Conservation (phyloP, 2,329 filamentous ascomycete species). For the Fusarium sp. region DNA sequence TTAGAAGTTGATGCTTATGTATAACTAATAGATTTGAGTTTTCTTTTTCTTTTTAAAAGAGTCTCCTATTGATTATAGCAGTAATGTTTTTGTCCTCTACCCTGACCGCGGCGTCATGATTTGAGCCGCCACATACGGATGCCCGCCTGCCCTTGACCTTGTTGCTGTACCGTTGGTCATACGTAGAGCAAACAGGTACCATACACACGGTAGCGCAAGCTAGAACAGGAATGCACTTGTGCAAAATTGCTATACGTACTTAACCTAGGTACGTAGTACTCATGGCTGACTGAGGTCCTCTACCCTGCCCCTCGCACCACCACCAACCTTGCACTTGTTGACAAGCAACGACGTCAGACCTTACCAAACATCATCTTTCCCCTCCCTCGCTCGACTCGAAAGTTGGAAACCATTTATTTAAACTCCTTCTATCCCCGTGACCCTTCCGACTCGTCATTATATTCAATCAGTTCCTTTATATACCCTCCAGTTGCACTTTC, state of each 20-base stretch:
- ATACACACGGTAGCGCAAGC: not conserved
- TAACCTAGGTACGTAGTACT: too few relatives aligned
- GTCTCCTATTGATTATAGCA: too few relatives aligned
- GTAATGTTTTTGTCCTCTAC: too few relatives aligned
- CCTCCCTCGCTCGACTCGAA: constrained; percentile 5
- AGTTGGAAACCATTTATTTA: constrained; percentile 26
- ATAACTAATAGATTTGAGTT: too few relatives aligned
- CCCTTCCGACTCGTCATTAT: not conserved
- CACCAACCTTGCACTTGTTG: not conserved
- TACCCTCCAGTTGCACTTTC: constrained; percentile 9
- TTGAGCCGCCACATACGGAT: constrained; percentile 27
- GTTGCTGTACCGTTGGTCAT: constrained; percentile 5
- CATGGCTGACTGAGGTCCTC: constrained; percentile 1
- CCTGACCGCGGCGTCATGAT: constrained; percentile 33
- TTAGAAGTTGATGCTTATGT: too few relatives aligned
- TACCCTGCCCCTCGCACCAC: constrained; percentile 8
- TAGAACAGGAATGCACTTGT: not conserved
- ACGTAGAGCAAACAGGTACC: constrained; percentile 4
- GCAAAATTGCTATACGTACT: constrained; percentile 3
- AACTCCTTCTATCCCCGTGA: constrained; percentile 24
- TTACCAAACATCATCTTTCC: constrained; percentile 5
- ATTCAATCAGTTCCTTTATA: constrained; percentile 7
- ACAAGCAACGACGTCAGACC: constrained; percentile 34
- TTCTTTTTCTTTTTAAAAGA: too few relatives aligned
- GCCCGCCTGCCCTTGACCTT: not conserved